These are phyloP conservation scores for Paramarasmius palmivorus DNA, from an alignment of 1,284 basidiomycete species.

Conservation along the genomic window DNA sequence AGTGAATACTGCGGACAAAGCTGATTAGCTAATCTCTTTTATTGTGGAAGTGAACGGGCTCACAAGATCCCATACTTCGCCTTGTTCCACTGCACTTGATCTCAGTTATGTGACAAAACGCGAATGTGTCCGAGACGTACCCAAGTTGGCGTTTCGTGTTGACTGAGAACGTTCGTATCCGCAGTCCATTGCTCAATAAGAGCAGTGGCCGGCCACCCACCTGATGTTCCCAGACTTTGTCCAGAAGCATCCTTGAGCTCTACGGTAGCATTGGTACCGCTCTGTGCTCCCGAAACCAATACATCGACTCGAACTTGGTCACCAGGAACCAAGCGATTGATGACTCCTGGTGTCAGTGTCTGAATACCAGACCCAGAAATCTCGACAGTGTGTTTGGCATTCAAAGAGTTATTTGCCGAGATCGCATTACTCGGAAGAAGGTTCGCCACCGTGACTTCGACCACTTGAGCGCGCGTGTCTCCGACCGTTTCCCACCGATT, in stretches of 20 bases:
- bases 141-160: conserved; percentile 55
- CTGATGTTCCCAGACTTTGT: conserved; percentile 29
- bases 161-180: conserved; percentile 35
- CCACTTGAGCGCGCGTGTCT: conserved; percentile 36
- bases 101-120: neutral
- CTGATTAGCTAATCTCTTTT: neutral
- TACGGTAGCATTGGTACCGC: conserved; percentile 31
- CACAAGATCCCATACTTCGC: conserved; percentile 63
- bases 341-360: conserved; percentile 34
- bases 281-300: conserved; percentile 29
- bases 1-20: conserved; percentile 45
- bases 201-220: conserved; percentile 35
- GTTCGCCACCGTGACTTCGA: conserved; percentile 51
- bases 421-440: conserved; percentile 33
- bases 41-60: conserved; percentile 20
- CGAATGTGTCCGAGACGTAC: conserved; percentile 27
- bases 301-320: conserved; percentile 49
- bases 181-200: conserved; percentile 41
- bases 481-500: conserved; percentile 42
- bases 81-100: conserved; percentile 44
- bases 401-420: conserved; percentile 29
- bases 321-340: conserved; percentile 42
- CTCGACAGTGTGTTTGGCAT: conserved; percentile 31
- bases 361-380: conserved; percentile 35
- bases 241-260: conserved; percentile 33